These are phyloP conservation scores for Candida alai DNA, from an alignment of 805 yeast species.

Conservation along the genomic window DNA sequence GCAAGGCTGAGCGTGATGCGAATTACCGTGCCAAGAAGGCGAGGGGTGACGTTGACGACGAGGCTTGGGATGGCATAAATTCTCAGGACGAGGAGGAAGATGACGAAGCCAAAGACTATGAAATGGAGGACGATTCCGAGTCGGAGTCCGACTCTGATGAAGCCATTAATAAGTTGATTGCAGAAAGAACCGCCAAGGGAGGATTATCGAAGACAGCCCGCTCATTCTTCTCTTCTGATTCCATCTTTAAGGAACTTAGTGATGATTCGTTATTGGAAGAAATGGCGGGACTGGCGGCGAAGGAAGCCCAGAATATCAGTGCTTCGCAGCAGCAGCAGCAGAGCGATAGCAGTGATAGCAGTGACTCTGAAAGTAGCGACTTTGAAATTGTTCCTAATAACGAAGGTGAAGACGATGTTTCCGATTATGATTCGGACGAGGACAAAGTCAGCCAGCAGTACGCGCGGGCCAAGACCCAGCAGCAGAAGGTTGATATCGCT, in stretches of 20 bases:
- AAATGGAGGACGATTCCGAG: constrained; percentile 34
- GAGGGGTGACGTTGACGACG: constrained; percentile 74
- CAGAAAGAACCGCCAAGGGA: constrained; percentile 39
- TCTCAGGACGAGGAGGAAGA: constrained; percentile 39
- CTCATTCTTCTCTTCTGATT: constrained; percentile 38
- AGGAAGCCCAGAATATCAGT: constrained; percentile 1
- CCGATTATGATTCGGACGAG: constrained; percentile 47
- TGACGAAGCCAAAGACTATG: constrained; percentile 39
- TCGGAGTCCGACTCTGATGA: constrained; percentile 68
- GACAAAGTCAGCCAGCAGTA: constrained; percentile 35
- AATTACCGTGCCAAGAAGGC: constrained; percentile 64
- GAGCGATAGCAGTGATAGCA: constrained; percentile 22
- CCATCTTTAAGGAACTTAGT: constrained; percentile 36
- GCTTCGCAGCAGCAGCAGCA: constrained; percentile 4
- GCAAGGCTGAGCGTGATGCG: constrained; percentile 65
- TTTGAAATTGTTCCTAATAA: constrained; percentile 41
- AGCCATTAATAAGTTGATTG: constrained; percentile 51
- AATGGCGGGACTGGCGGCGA: constrained; percentile 20
- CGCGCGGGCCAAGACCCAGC: constrained; percentile 45
- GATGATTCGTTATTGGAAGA: constrained; percentile 49
- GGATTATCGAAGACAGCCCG: constrained; percentile 34
- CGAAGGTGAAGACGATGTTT: constrained; percentile 17
- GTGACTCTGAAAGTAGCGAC: constrained; percentile 44
- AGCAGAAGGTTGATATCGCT: constrained; percentile 72
- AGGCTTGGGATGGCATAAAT: constrained; percentile 72